Evolutionary conservation across 2,329 filamentous ascomycete genomes (phyloP).

Genomic region (Teratosphaeria gauchensis): DNA sequence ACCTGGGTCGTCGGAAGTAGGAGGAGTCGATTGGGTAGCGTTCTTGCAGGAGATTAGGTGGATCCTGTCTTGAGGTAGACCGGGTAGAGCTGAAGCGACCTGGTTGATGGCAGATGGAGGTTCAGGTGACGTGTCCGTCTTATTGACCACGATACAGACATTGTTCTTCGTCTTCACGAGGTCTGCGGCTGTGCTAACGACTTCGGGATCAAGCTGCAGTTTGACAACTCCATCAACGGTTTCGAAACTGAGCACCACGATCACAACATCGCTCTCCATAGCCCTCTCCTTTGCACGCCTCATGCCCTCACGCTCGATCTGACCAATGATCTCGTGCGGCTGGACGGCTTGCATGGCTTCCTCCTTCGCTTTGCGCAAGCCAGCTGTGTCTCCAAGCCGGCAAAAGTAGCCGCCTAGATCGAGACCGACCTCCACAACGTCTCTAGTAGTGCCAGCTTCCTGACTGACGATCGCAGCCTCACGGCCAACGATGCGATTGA

Average conservation of each 20-base stretch:
- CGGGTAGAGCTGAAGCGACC: slow-evolving; percentile 34
- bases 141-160: slow-evolving; percentile 53
- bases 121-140: slow-evolving; percentile 44
- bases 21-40: neutral
- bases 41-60: slow-evolving; percentile 61
- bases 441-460: slow-evolving; percentile 86
- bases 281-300: slow-evolving; percentile 74
- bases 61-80: slow-evolving; percentile 37
- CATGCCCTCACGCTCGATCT: slow-evolving; percentile 83
- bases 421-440: slow-evolving; percentile 84
- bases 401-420: slow-evolving; percentile 86
- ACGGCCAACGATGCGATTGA: slow-evolving; percentile 81
- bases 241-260: slow-evolving; percentile 72
- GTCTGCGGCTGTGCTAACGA: slow-evolving; percentile 43
- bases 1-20: slow-evolving; percentile 30
- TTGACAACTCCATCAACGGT: slow-evolving; percentile 14
- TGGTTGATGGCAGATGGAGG: slow-evolving; percentile 8
- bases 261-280: slow-evolving; percentile 71
- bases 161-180: slow-evolving; percentile 42
- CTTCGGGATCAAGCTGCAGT: slow-evolving; percentile 42
- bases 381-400: slow-evolving; percentile 91
- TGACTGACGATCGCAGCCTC: slow-evolving; percentile 92
- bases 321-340: slow-evolving; percentile 46
- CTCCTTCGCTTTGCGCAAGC: slow-evolving; percentile 47
- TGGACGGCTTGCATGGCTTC: slow-evolving; percentile 2